A percentile compares a stretch with the other conserved stretches of the same genome.
phyloP scores from a whole-genome alignment of 148 eudicot genomes.

The Polygonum aviculare region DNA sequence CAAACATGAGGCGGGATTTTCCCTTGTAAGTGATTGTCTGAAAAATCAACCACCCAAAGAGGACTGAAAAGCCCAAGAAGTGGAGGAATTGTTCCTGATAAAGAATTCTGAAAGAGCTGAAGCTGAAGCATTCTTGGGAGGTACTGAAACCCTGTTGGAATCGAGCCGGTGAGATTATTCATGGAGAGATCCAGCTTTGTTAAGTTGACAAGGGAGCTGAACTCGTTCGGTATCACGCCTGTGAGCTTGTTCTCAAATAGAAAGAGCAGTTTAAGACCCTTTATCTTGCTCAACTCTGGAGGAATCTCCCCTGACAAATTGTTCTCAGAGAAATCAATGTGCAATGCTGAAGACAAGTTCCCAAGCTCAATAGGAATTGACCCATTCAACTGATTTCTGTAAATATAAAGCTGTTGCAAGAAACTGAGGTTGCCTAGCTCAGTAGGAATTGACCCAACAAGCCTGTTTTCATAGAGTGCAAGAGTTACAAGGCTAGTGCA shows the following conservation, averaged over 20 bases:
- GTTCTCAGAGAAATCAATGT: conserved; percentile 90
- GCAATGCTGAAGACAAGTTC: conserved; percentile 50
- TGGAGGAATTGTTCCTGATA: conserved; percentile 68
- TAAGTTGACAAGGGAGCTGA: conserved; percentile 52
- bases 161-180: conserved; percentile 64
- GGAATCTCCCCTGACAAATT: conserved; percentile 68
- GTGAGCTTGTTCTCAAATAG: conserved; percentile 71
- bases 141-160: conserved; percentile 79
- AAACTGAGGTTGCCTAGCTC: conserved; percentile 55
- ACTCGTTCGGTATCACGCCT: conserved; percentile 62
- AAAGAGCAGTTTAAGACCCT: conserved; percentile 46
- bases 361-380: conserved; percentile 76
- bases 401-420: conserved; percentile 49
- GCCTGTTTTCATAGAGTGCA: conserved; percentile 75
- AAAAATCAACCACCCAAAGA: conserved; percentile 88
- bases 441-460: conserved; percentile 66
- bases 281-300: conserved; percentile 43
- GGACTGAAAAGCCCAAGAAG: conserved; percentile 56
- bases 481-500: conserved; percentile 66
- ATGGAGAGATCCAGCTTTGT: conserved; percentile 80
- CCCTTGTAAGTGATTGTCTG: conserved; percentile 59
- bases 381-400: conserved; percentile 78
- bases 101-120: conserved; percentile 63
- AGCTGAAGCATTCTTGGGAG: conserved; percentile 49
- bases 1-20: conserved; percentile 69